Conservation (phyloP, 352 stramenopile species). For the Halophytophthora polymorphica region DNA sequence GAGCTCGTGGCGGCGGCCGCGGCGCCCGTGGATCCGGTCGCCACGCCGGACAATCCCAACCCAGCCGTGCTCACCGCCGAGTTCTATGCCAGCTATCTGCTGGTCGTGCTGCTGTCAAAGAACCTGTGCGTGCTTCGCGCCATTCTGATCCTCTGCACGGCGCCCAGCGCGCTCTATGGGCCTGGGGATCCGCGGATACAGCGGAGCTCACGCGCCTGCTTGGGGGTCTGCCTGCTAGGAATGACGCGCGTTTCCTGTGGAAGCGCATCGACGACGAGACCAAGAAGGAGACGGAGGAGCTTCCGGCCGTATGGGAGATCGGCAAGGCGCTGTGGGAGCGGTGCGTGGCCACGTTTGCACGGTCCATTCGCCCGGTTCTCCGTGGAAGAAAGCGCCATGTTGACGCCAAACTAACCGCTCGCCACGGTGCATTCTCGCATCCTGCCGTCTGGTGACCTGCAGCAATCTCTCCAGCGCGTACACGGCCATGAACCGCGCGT, state of each 20-base stretch:
- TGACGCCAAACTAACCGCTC: too few relatives aligned
- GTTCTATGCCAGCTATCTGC: constrained; percentile 60
- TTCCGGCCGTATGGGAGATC: constrained; percentile 54
- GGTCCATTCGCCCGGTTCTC: background rate
- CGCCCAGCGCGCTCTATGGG: background rate
- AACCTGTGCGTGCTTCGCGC: constrained; percentile 35
- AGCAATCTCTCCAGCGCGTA: constrained; percentile 56
- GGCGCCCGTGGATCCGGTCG: constrained; percentile 1
- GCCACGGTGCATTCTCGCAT: background rate
- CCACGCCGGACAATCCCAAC: constrained; percentile 16
- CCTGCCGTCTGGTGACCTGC: background rate
- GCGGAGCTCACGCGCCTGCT: background rate
- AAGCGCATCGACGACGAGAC: constrained; percentile 48
- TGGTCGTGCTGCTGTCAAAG: constrained; percentile 47
- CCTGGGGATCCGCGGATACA: background rate
- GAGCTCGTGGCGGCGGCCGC: constrained; percentile 50
- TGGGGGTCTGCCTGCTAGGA: constrained; percentile 16
- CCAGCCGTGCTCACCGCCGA: constrained; percentile 36
- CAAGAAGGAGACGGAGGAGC: constrained; percentile 41
- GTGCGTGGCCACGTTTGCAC: constrained; percentile 15
- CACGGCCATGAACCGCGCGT: constrained; percentile 50
- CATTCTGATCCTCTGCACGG: background rate
- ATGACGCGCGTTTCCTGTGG: constrained; percentile 74
- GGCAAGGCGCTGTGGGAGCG: constrained; percentile 65
- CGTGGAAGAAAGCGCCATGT: too few relatives aligned